Base-by-base conservation (phyloP, 176 grass and related monocot species). In the Saccharum officinarum region DNA sequence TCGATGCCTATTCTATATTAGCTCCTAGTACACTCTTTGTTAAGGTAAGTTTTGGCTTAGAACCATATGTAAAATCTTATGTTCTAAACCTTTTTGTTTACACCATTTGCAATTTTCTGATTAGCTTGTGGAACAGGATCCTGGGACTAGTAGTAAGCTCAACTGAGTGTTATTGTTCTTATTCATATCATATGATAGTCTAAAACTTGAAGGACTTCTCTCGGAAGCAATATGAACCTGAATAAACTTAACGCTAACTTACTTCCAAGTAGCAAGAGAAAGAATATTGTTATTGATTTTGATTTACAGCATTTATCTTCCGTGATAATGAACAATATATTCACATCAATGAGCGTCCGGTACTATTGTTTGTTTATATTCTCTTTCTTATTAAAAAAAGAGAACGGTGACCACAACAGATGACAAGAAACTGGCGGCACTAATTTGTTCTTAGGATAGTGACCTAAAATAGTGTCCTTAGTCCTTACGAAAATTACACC, bases 11-110 rank as follows among this genome's bases (percentile, higher is more conserved):
- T 62, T 90, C 91, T 75, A 98, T 98, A 72, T 83, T 98, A 67
- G 95, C 91, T 84, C 91, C 95, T 22, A 93, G 86, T 66, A 98
- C 95, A 15, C 91, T 98, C 37, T 92, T 98, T 67, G 95, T 98
- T 34, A 98, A 98, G 92, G 95, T 98, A 87, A 33, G 6, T 6
- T 59, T 37, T 36, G 34, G 34, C 10, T 72, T 83, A 72, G 7
- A 82, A 49, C 38, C 23, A 15, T 37, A 45, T 78, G 59, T 28
- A 17, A 52, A 42, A 65, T 77, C 5, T 75, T 22, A 34, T 55
- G 22, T 31, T 44, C 3, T 72, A 30, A 52, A 34, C 54, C 52
- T 71, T 88, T 54, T 28, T 78, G 37, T 71, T 77, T 47, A 78
- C 67, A 65, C 10, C 15, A n/a, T 13, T 0, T 75, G 12, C 40